Conservation (phyloP, 257 asterid species). For the Fraxinus americana region DNA sequence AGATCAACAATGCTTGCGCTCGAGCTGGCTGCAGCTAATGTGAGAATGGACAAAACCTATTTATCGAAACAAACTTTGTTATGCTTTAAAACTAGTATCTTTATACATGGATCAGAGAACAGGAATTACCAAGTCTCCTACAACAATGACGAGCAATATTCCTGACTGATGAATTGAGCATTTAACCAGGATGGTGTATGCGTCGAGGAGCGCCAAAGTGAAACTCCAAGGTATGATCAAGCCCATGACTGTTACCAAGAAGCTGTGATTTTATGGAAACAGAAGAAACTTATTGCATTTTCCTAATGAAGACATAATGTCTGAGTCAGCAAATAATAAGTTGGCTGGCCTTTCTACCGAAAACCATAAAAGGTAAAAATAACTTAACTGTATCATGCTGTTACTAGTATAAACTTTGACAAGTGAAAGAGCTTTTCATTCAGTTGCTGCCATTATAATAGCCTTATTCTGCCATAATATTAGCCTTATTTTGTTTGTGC, state of each 20-base stretch:
- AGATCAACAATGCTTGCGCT: conserved; percentile 61
- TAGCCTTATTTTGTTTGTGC: background rate
- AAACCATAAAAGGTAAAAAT: background rate
- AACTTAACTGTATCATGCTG: background rate
- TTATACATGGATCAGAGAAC: conserved; percentile 14
- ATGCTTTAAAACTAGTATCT: conserved; percentile 2
- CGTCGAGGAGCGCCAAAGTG: conserved; percentile 67
- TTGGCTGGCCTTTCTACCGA: conserved; percentile 1
- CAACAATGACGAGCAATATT: conserved; percentile 51
- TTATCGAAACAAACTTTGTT: conserved; percentile 24
- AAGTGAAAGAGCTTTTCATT: too few relatives aligned
- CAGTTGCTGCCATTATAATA: too few relatives aligned
- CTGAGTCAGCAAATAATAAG: background rate
- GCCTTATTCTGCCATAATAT: background rate
- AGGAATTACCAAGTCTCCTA: conserved; percentile 72
- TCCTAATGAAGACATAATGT: conserved; percentile 6
- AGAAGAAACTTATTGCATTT: background rate
- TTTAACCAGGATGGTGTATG: conserved; percentile 51
- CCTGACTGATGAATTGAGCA: conserved; percentile 53
- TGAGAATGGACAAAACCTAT: conserved; percentile 62
- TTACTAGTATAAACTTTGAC: background rate
- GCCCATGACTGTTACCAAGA: conserved; percentile 76
- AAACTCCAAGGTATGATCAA: conserved; percentile 81
- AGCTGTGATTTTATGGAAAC: conserved; percentile 39
- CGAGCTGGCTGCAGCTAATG: conserved; percentile 75